phyloP scores from a whole-genome alignment of 2,329 filamentous ascomycete genomes.

The Trichophaea hybrida region DNA sequence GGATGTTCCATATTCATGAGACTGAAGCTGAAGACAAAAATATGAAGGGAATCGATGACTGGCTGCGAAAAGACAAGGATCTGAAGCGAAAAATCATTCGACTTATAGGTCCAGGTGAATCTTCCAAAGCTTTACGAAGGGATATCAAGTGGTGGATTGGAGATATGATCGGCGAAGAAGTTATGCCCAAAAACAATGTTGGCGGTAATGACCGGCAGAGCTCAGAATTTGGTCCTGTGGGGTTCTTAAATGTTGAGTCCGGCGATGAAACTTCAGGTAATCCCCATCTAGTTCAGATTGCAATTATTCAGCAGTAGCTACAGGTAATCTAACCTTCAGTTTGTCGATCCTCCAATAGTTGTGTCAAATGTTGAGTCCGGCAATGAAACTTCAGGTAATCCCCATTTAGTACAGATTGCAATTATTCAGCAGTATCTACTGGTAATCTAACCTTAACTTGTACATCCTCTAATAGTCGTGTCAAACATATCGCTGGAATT shows the following conservation, averaged over 20 bases:
- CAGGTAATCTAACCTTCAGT: too few species aligned
- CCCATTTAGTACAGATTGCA: too few species aligned
- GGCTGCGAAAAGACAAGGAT: neutral
- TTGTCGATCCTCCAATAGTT: too few species aligned
- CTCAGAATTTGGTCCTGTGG: neutral
- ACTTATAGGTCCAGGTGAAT: neutral
- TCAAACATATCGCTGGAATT: conserved; percentile 9
- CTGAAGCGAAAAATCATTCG: neutral
- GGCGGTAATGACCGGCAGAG: neutral
- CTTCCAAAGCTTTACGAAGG: neutral
- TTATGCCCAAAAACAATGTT: neutral
- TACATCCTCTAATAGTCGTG: too few species aligned
- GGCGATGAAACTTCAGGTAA: too few species aligned
- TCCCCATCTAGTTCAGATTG: too few species aligned
- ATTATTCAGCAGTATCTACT: too few species aligned
- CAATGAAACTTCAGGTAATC: too few species aligned
- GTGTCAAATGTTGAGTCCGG: too few species aligned
- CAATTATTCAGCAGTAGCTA: too few species aligned
- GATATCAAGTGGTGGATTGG: conserved; percentile 2
- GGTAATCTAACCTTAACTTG: too few species aligned
- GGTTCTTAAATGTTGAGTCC: conserved; percentile 10
- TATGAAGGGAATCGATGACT: neutral
- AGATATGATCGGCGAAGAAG: neutral
- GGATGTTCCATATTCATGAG: conserved; percentile 24
- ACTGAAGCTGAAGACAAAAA: neutral